Conservation (phyloP, 2,329 filamentous ascomycete genomes). For the Tympanopsis confertula region DNA sequence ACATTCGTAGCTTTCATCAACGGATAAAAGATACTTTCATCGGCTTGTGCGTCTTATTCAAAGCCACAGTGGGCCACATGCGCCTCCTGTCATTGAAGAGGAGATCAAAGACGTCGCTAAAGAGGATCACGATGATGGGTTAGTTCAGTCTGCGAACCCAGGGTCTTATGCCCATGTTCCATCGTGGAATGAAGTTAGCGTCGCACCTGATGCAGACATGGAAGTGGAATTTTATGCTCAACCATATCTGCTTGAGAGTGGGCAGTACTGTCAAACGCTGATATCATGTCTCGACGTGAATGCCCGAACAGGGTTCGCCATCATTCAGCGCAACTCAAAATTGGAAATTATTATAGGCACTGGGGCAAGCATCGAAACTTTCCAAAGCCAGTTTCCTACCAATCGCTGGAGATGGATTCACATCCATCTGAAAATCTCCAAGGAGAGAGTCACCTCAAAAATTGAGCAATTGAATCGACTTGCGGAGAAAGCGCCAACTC, state of each 20-base stretch:
- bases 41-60: conserved; percentile 6
- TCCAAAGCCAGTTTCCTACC: conserved; percentile 1
- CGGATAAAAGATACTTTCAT: conserved; percentile 4
- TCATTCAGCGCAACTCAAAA: no score
- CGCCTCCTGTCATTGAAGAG: conserved; percentile 2
- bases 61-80: conserved; percentile 2
- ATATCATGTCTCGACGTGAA: conserved; percentile 4
- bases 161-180: conserved; percentile 1
- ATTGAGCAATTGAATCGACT: conserved; percentile 4
- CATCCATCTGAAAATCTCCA: conserved; percentile 2
- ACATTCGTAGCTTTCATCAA: conserved; percentile 6
- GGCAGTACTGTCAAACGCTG: conserved; percentile 3
- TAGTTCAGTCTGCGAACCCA: conserved; percentile 1
- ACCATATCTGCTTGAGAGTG: conserved; percentile 3
- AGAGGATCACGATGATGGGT: no score
- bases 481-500: conserved; percentile 3
- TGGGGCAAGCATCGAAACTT: not conserved
- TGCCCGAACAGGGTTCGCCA: conserved; percentile 3
- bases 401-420: conserved; percentile 5
- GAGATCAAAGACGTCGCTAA: conserved; percentile 1
- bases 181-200: conserved; percentile 1
- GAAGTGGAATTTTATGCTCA: conserved; percentile 2
- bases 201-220: conserved; percentile 1
- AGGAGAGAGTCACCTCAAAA: conserved; percentile 2
- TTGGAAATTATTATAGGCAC: no score